A percentile compares a stretch with the other conserved stretches of the same genome.
Conservation (phyloP, 306 rosid genomes). For the Oxytropis ochrocephala region DNA sequence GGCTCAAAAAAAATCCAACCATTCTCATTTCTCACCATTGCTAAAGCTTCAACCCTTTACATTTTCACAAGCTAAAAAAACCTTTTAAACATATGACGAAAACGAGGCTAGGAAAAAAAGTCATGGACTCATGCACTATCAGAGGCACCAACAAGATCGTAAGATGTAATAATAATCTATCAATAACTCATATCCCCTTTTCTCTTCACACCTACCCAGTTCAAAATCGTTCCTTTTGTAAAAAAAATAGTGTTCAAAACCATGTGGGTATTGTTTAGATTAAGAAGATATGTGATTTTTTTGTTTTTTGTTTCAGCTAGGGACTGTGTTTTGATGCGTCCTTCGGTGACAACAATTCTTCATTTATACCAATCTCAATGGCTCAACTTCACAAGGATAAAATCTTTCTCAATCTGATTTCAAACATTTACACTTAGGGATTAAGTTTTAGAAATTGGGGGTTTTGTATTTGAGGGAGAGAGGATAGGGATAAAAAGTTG, state of each 20-base stretch:
- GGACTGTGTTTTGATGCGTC: slow-evolving; percentile 80
- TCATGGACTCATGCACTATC: slow-evolving; percentile 71
- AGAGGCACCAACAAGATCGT: slow-evolving; percentile 85
- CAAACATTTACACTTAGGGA: too few relatives aligned
- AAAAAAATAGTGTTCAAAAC: not conserved
- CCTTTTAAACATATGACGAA: slow-evolving; percentile 50
- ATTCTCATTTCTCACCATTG: slow-evolving; percentile 12
- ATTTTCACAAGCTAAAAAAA: slow-evolving; percentile 11
- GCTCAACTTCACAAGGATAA: too few relatives aligned
- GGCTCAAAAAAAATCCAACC: slow-evolving; percentile 21
- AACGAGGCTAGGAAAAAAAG: slow-evolving; percentile 66
- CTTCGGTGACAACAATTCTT: too few relatives aligned
- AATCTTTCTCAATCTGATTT: too few relatives aligned
- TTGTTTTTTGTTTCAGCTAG: slow-evolving; percentile 41
- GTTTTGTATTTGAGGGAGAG: too few relatives aligned
- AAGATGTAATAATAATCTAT: slow-evolving; percentile 44
- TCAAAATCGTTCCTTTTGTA: slow-evolving; percentile 17
- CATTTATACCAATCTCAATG: too few relatives aligned
- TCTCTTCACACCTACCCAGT: not conserved
- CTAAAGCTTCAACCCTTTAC: slow-evolving; percentile 7
- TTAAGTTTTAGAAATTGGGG: too few relatives aligned
- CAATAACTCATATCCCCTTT: not conserved
- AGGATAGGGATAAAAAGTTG: too few relatives aligned
- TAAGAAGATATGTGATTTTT: slow-evolving; percentile 11
- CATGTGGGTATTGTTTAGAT: slow-evolving; percentile 4